phyloP scores from a whole-genome alignment of 1,284 basidiomycete species.

The Microbotryomycetes sp. region DNA sequence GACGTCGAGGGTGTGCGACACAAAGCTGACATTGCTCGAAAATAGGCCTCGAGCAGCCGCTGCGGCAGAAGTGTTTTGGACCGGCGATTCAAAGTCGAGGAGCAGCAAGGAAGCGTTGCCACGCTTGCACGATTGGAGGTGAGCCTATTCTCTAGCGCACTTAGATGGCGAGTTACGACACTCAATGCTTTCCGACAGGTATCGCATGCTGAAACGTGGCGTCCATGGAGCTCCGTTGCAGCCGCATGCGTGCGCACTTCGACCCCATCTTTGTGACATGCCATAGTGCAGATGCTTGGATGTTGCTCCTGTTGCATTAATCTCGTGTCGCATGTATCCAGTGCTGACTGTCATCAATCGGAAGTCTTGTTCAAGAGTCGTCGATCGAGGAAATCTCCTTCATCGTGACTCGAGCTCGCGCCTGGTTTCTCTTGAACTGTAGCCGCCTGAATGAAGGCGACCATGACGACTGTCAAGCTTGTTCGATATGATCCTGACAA shows the following conservation, averaged over 20 bases:
- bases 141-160: constrained; percentile 29
- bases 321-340: no score
- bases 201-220: constrained; percentile 60
- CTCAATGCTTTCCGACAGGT: constrained; percentile 8
- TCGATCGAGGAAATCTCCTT: no score
- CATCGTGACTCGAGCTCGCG: no score
- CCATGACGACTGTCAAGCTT: not conserved
- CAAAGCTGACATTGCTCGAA: not conserved
- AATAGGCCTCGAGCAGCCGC: constrained; percentile 61
- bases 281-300: no score
- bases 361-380: no score
- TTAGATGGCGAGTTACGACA: no score
- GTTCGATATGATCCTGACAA: not conserved
- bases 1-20: no score
- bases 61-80: constrained; percentile 77
- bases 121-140: constrained; percentile 66
- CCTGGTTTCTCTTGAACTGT: no score
- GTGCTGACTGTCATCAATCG: no score
- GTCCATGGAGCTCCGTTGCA: constrained; percentile 63
- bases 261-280: constrained; percentile 51
- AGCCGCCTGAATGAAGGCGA: no score
- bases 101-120: constrained; percentile 59
- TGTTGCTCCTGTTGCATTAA: no score
- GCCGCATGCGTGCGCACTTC: constrained; percentile 71
- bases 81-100: constrained; percentile 51